phyloP scores from a whole-genome alignment of 768 basidiomycete species.

The Trametes gibbosa region DNA sequence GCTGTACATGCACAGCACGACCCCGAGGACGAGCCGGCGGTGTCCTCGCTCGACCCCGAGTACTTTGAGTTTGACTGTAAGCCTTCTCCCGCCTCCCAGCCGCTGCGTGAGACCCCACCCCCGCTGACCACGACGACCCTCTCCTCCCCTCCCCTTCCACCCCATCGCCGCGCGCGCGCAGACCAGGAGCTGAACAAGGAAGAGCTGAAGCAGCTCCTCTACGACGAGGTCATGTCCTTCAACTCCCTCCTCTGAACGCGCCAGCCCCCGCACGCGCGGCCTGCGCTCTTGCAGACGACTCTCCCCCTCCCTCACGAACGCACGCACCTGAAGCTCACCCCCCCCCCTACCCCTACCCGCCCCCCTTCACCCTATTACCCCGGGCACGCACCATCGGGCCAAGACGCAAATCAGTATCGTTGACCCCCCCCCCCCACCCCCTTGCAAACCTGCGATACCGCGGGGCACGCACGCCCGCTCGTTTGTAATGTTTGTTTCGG shows the following conservation, averaged over 20 bases:
- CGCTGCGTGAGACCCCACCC: too few relatives aligned
- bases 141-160: too few relatives aligned
- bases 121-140: too few relatives aligned
- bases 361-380: not conserved
- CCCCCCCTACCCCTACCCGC: not conserved
- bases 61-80: constrained; percentile 91
- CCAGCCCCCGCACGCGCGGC: not conserved
- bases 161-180: constrained; percentile 31
- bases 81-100: constrained; percentile 32
- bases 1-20: constrained; percentile 62
- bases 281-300: constrained; percentile 2
- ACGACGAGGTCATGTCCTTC: constrained; percentile 81
- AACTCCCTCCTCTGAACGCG: constrained; percentile 53
- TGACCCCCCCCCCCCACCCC: too few relatives aligned
- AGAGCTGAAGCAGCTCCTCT: constrained; percentile 78
- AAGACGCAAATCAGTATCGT: too few relatives aligned
- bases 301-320: not conserved
- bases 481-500: not conserved
- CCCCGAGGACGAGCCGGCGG: constrained; percentile 84
- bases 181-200: constrained; percentile 56
- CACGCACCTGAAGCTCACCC: not conserved
- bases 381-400: too few relatives aligned
- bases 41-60: constrained; percentile 73
- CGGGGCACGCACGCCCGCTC: not conserved
- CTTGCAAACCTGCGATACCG: not conserved